Percentiles rank a stretch among this genome's conserved stretches.
These are phyloP conservation scores for Tylopilus subfusipes DNA, from an alignment of 768 basidiomycete species.

Conservation along the genomic window DNA sequence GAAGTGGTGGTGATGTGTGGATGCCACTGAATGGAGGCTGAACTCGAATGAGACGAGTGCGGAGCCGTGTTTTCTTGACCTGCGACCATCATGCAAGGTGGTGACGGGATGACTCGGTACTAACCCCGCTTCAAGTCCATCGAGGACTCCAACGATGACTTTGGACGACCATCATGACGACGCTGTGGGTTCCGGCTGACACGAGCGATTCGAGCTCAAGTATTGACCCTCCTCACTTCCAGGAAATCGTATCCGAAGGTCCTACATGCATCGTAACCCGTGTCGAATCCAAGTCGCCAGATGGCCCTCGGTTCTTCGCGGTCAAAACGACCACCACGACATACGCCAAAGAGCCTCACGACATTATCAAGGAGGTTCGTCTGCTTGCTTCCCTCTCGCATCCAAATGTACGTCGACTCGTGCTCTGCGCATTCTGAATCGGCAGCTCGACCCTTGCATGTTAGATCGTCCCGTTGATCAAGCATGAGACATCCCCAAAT, in stretches of 20 bases:
- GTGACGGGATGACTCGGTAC: background rate
- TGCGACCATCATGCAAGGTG: background rate
- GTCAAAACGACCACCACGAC: slow-evolving; percentile 51
- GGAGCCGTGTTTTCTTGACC: background rate
- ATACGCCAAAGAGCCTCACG: slow-evolving; percentile 59
- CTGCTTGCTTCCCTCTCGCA: slow-evolving; percentile 47
- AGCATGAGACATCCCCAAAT: slow-evolving; percentile 37
- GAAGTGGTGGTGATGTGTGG: background rate
- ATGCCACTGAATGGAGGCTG: too few species aligned
- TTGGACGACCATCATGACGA: slow-evolving; percentile 1
- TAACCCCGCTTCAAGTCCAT: too few species aligned
- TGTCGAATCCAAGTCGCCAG: slow-evolving; percentile 6
- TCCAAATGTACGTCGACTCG: slow-evolving; percentile 44
- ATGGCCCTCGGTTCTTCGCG: slow-evolving; percentile 25
- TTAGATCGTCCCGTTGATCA: slow-evolving; percentile 56
- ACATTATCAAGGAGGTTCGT: slow-evolving; percentile 62
- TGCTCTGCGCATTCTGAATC: background rate
- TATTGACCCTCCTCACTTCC: slow-evolving; percentile 6
- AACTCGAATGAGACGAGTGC: too few species aligned
- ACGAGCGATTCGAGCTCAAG: background rate
- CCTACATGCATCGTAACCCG: slow-evolving; percentile 26
- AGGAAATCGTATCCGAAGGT: slow-evolving; percentile 25
- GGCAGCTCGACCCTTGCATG: background rate
- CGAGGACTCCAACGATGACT: slow-evolving; percentile 8
- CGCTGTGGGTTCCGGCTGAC: slow-evolving; percentile 10